Conservation (phyloP, 108 stramenopile genomes). For the Nitzschia sp. region DNA sequence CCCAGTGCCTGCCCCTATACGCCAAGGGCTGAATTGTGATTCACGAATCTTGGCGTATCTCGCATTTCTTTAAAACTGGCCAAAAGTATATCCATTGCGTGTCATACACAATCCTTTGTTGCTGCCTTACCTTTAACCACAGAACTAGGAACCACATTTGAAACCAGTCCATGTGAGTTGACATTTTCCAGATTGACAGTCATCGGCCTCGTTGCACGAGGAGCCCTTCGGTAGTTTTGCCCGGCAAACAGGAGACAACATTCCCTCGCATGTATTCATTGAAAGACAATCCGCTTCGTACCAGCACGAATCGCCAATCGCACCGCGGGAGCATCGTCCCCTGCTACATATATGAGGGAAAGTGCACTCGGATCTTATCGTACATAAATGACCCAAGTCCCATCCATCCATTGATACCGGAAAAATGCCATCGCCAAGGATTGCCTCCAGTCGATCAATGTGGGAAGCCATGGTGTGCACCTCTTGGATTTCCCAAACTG, state of each 20-base stretch:
- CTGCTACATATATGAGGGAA: background rate
- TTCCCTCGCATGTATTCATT: background rate
- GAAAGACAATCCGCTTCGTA: background rate
- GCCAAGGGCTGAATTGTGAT: background rate
- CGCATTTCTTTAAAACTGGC: too few species aligned
- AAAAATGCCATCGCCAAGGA: background rate
- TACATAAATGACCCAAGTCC: background rate
- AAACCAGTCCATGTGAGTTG: background rate
- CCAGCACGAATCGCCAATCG: background rate
- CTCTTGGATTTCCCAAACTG: background rate
- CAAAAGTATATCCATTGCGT: too few species aligned
- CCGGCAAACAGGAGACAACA: background rate
- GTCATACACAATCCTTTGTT: too few species aligned
- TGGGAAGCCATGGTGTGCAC: background rate
- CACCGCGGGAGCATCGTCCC: background rate
- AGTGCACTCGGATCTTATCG: background rate
- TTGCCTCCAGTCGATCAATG: background rate
- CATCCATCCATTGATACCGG: background rate
- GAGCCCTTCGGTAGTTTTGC: background rate
- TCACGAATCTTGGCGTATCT: too few species aligned
- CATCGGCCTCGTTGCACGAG: background rate
- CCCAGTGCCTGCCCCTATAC: background rate
- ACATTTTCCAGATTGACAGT: background rate
- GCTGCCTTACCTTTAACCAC: too few species aligned
- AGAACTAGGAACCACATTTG: background rate